These are phyloP conservation scores for Fusarium caatingaense DNA, from an alignment of 2,329 filamentous ascomycete genomes.

Conservation along the genomic window DNA sequence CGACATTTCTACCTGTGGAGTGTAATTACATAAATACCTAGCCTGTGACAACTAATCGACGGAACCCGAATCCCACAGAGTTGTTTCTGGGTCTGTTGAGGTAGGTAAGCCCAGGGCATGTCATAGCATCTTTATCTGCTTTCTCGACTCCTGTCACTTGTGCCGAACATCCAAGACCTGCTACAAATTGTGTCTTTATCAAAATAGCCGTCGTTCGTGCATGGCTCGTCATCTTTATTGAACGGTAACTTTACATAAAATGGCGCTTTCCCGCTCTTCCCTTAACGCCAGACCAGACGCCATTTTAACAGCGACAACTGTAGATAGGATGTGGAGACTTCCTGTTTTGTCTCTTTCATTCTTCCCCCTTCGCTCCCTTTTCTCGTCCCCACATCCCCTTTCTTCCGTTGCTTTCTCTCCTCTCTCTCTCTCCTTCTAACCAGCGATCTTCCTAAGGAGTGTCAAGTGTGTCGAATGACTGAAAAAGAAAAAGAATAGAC, in stretches of 20 bases:
- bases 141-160: neutral
- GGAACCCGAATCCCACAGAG: neutral
- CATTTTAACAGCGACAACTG: slow-evolving; percentile 41
- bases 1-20: slow-evolving; percentile 20
- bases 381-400: neutral
- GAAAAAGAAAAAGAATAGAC: slow-evolving; percentile 41
- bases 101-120: neutral
- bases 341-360: slow-evolving; percentile 26
- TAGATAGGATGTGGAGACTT: slow-evolving; percentile 38
- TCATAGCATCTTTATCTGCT: neutral
- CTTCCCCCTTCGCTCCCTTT: slow-evolving; percentile 1
- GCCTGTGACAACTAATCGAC: neutral
- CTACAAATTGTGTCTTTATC: slow-evolving; percentile 31
- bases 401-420: slow-evolving; percentile 1
- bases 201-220: slow-evolving; percentile 36
- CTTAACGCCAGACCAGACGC: slow-evolving; percentile 50
- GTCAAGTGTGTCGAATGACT: slow-evolving; percentile 38
- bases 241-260: slow-evolving; percentile 47
- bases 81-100: neutral
- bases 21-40: slow-evolving; percentile 7
- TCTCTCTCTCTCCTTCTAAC: slow-evolving; percentile 1
- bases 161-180: slow-evolving; percentile 1
- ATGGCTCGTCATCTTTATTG: slow-evolving; percentile 42
- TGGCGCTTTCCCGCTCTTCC: slow-evolving; percentile 48
- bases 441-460: slow-evolving; percentile 41